Conservation (phyloP, 169 alveolate species). For the Cryptosporidium baileyi region DNA sequence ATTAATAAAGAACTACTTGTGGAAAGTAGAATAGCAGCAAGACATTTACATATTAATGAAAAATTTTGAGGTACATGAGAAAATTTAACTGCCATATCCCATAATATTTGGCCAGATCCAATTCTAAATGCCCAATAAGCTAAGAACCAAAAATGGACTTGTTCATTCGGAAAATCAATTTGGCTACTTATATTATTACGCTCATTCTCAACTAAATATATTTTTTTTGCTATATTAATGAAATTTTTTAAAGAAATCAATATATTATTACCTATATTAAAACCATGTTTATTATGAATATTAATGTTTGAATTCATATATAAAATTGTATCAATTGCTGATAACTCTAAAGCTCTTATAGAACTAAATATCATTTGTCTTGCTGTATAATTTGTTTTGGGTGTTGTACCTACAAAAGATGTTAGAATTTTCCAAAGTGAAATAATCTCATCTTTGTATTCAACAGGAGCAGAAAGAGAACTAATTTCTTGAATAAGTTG, state of each 20-base stretch:
- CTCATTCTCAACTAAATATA: not conserved
- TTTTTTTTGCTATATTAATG: not conserved
- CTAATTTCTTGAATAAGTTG: conserved; percentile 31
- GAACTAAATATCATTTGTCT: conserved; percentile 47
- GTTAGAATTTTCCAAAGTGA: conserved; percentile 36
- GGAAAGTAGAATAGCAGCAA: conserved; percentile 42
- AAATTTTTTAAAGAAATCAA: conserved; percentile 34
- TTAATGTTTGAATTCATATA: conserved; percentile 27
- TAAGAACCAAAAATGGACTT: conserved; percentile 49
- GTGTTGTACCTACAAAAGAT: conserved; percentile 8
- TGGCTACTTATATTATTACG: not conserved
- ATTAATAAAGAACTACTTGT: conserved; percentile 48
- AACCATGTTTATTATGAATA: conserved; percentile 13
- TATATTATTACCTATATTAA: not conserved
- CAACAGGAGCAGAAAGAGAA: conserved; percentile 16
- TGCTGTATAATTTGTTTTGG: not conserved
- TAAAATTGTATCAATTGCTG: conserved; percentile 42
- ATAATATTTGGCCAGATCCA: conserved; percentile 52
- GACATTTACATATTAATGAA: conserved; percentile 35
- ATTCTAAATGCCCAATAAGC: conserved; percentile 70
- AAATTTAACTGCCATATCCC: conserved; percentile 42
- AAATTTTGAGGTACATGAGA: conserved; percentile 28
- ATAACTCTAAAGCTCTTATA: conserved; percentile 14
- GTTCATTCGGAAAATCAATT: conserved; percentile 7
- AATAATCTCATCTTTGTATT: conserved; percentile 20